Evolutionary conservation across 2,329 filamentous ascomycete species (phyloP).

Genomic region (Venturia oleaginea): DNA sequence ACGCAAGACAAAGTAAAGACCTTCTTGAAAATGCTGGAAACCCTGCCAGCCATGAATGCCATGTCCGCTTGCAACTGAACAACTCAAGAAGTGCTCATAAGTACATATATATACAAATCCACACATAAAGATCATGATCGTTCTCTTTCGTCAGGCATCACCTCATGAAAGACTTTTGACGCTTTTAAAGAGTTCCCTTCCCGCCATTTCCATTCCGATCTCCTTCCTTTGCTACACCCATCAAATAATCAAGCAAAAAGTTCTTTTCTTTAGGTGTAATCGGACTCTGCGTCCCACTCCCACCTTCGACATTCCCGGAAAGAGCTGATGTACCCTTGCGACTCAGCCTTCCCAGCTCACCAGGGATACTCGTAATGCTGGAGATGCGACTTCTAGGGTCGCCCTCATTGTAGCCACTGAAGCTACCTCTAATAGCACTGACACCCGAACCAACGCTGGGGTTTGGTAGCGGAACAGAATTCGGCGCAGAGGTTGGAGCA

Average conservation of each 20-base stretch:
- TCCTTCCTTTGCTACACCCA: slow-evolving; percentile 39
- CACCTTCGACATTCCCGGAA: background rate
- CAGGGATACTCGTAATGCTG: slow-evolving; percentile 5
- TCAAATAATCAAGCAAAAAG: slow-evolving; percentile 68
- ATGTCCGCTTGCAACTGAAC: background rate
- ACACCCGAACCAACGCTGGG: background rate
- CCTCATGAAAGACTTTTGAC: background rate
- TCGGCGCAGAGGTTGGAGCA: background rate
- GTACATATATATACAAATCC: background rate
- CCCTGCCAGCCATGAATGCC: background rate
- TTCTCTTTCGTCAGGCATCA: background rate
- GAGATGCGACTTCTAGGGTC: background rate
- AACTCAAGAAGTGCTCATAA: background rate
- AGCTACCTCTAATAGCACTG: background rate
- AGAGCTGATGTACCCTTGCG: background rate
- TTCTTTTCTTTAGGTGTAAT: slow-evolving; percentile 63
- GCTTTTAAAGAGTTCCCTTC: background rate
- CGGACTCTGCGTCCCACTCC: slow-evolving; percentile 31
- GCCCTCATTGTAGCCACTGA: background rate
- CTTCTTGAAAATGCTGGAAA: background rate
- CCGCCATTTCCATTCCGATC: background rate
- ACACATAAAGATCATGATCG: background rate
- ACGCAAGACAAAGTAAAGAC: background rate
- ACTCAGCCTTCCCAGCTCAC: slow-evolving; percentile 3
- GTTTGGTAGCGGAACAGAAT: background rate